These are phyloP conservation scores for Phtheirospermum japonicum DNA, from an alignment of 257 asterid genomes.

Conservation along the genomic window DNA sequence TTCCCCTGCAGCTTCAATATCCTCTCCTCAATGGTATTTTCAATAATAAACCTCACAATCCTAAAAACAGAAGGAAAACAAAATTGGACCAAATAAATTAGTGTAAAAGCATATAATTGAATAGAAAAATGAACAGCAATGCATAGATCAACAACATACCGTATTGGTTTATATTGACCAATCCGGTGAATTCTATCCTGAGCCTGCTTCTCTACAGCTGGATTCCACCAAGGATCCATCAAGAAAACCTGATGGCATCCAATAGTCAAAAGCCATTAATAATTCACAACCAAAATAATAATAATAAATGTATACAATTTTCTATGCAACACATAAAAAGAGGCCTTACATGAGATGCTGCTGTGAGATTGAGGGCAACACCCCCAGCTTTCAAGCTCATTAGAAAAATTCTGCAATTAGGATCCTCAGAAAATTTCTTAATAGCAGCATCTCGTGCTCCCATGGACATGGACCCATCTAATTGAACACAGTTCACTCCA, in stretches of 20 bases:
- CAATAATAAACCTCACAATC: conserved; percentile 83
- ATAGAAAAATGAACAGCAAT: conserved; percentile 11
- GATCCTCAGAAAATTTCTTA: conserved; percentile 65
- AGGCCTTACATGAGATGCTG: conserved; percentile 78
- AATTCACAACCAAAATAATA: too few species aligned
- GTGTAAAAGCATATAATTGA: background rate
- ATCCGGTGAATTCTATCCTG: conserved; percentile 96
- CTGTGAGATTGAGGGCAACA: conserved; percentile 95
- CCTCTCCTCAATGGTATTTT: conserved; percentile 86
- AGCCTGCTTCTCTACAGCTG: conserved; percentile 95
- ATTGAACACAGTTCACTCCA: conserved; percentile 69
- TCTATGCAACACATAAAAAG: conserved; percentile 11
- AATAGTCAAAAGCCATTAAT: conserved; percentile 24
- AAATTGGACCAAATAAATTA: background rate
- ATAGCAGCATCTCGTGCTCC: conserved; percentile 85
- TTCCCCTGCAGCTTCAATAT: conserved; percentile 89
- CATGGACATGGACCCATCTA: conserved; percentile 90
- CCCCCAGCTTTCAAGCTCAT: conserved; percentile 99
- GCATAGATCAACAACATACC: conserved; percentile 35
- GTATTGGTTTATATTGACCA: conserved; percentile 89
- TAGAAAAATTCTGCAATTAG: conserved; percentile 81
- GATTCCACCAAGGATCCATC: conserved; percentile 99
- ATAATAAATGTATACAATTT: background rate
- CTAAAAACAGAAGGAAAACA: conserved; percentile 32
- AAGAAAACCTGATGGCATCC: conserved; percentile 65